These are phyloP conservation scores for Lonicera japonica DNA, from an alignment of 129 eudicot genomes.

Conservation along the genomic window DNA sequence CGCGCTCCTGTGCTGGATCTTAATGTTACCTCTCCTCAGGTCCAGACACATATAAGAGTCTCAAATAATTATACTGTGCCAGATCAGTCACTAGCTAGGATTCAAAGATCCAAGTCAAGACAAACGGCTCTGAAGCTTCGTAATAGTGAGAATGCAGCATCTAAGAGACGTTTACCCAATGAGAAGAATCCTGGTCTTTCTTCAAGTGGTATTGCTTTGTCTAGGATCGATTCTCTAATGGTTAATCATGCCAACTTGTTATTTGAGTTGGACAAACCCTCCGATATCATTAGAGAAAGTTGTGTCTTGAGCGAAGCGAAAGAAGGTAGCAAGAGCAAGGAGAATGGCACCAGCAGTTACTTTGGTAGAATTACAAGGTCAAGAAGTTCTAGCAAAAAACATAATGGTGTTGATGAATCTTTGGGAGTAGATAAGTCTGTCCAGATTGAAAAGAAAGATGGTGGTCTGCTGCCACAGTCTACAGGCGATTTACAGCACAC, in stretches of 20 bases:
- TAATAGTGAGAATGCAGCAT: conserved; percentile 43
- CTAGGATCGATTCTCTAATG: conserved; percentile 16
- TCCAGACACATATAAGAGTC: conserved; percentile 42
- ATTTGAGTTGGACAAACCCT: conserved; percentile 20
- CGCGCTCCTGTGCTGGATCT: conserved; percentile 30
- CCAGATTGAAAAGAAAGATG: conserved; percentile 18
- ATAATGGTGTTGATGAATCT: conserved; percentile 18
- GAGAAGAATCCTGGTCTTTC: conserved; percentile 23
- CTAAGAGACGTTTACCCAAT: conserved; percentile 32
- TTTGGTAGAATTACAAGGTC: conserved; percentile 31
- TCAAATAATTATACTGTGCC: conserved; percentile 36
- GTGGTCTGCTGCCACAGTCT: conserved; percentile 10
- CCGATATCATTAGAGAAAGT: conserved; percentile 16
- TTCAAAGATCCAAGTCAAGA: conserved; percentile 83
- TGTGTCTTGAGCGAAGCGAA: conserved; percentile 8
- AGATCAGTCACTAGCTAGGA: conserved; percentile 63
- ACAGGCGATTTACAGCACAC: conserved; percentile 12
- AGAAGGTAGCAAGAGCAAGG: conserved; percentile 18
- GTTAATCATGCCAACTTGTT: conserved; percentile 22
- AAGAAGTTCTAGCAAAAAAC: conserved; percentile 23
- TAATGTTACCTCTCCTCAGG: conserved; percentile 43
- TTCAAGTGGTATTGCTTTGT: conserved; percentile 23
- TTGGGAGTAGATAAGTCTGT: conserved; percentile 13
- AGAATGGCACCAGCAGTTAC: conserved; percentile 16
- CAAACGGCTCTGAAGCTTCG: conserved; percentile 90